Conservation (phyloP, 2,329 filamentous ascomycete genomes). For the Daldinia sp. region DNA sequence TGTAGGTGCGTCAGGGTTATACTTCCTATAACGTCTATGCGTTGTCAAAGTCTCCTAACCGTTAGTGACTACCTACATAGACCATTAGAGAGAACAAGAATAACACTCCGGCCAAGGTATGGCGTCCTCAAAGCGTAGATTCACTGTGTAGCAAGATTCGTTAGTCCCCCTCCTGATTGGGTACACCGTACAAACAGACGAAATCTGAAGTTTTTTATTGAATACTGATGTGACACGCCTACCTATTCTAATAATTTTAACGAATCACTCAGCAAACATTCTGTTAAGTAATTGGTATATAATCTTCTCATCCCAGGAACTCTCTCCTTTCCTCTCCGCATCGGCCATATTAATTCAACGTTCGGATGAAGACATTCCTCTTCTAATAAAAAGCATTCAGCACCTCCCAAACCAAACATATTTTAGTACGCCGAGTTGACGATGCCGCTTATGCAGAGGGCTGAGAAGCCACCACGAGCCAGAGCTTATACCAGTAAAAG, state of each 20-base stretch:
- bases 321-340: not conserved
- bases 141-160: conserved; percentile 6
- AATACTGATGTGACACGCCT: conserved; percentile 18
- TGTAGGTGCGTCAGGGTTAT: not conserved
- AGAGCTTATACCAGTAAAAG: not conserved
- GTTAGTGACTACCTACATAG: not conserved
- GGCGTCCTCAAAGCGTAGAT: not conserved
- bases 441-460: not conserved
- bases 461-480: not conserved
- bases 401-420: not conserved
- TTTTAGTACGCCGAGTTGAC: not conserved
- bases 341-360: not conserved
- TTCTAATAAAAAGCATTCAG: not conserved
- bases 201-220: conserved; percentile 12
- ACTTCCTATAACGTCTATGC: not conserved
- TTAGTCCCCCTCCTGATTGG: conserved; percentile 8
- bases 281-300: conserved; percentile 4
- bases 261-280: conserved; percentile 22
- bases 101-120: not conserved
- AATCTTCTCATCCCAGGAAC: not conserved
- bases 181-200: conserved; percentile 6
- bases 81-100: not conserved
- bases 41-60: not conserved
- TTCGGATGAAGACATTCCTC: not conserved
- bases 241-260: conserved; percentile 17